A percentile compares a stretch with the other conserved stretches of the same genome.
These are phyloP conservation scores for Ambrosia trifida DNA, from an alignment of 129 eudicot genomes.

Conservation along the genomic window DNA sequence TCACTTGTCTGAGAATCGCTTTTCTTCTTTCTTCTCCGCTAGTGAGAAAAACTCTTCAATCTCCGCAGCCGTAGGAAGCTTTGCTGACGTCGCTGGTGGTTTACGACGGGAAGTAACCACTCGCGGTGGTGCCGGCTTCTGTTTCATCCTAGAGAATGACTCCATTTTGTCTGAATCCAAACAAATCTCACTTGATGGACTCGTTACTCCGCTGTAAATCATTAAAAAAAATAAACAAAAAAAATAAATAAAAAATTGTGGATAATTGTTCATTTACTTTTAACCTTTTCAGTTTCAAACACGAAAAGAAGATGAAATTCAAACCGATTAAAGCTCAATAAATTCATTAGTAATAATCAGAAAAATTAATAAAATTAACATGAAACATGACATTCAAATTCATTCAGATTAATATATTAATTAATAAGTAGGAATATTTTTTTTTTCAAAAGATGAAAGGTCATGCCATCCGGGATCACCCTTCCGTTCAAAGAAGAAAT, in stretches of 20 bases:
- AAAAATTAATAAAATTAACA: too few species aligned
- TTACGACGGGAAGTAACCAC: slow-evolving; percentile 23
- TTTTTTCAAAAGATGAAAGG: too few species aligned
- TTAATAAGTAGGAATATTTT: too few species aligned
- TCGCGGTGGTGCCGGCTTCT: slow-evolving; percentile 24
- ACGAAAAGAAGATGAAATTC: too few species aligned
- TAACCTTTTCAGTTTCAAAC: too few species aligned
- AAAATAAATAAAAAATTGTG: background rate
- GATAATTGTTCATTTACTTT: too few species aligned
- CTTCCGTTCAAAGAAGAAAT: too few species aligned
- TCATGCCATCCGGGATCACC: too few species aligned
- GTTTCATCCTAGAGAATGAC: slow-evolving; percentile 32
- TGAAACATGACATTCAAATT: too few species aligned
- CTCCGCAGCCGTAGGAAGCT: slow-evolving; percentile 52
- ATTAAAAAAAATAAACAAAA: slow-evolving; percentile 1
- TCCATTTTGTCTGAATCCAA: slow-evolving; percentile 45
- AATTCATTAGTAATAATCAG: too few species aligned
- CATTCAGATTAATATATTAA: slow-evolving; percentile 9
- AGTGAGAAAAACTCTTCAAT: slow-evolving; percentile 69
- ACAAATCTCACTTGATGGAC: slow-evolving; percentile 46
- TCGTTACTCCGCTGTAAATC: slow-evolving; percentile 47
- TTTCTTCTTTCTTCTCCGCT: slow-evolving; percentile 56
- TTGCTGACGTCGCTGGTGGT: slow-evolving; percentile 18
- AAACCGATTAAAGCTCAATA: too few species aligned
- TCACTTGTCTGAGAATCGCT: slow-evolving; percentile 70